Base-by-base conservation (phyloP, 2,329 filamentous ascomycete species). In the Monosporascus ibericus region DNA sequence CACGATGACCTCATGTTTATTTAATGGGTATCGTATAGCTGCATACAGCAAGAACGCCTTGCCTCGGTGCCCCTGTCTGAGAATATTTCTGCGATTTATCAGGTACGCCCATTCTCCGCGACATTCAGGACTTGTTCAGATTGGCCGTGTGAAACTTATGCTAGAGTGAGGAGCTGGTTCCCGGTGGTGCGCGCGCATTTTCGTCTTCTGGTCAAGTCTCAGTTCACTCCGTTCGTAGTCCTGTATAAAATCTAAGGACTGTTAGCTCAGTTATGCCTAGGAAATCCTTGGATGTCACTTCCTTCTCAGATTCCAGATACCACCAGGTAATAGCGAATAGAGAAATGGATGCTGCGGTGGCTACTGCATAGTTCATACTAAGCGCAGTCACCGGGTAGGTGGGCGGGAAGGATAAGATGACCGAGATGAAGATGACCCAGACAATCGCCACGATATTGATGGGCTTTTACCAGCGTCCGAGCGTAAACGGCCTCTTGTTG, bases 341-440 rank as follows among this genome's bases (percentile, higher is more conserved):
- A 0, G 69, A 74, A 58, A 77, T 77, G 48, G 72, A 52, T 5
- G 18, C 53, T 7, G 47, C 46, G 25, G 48, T 49, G 15, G 47
- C 73, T 1, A 50, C 39, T 0, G 53, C 49, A 40, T 55, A 55
- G 20, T 78, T 78, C 75, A 79, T 79, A 62, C 79, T 80, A 48
- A 67, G 62, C 5, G 60, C 58, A 4, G 75, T 79, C 9, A 79
- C 68, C 8, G 77, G 77, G 46, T 70, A 66, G 9, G 64, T 65
- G 2, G 75, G 71, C 7, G 77, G 77, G 63, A 79, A 78, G 59
- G 79, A 81, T 18, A 52, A 20, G 48, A 52, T 52, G 7, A 48
- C 44, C 17, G 42, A 52, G 20, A 55, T 85, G 60, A 85, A 83
- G 25, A 76, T 57, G 3, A 85, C 81, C 83, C 83, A 86, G 3